Evolutionary conservation across 73 alveolate genomes (phyloP).

Genomic region (Stentor roeselii): DNA sequence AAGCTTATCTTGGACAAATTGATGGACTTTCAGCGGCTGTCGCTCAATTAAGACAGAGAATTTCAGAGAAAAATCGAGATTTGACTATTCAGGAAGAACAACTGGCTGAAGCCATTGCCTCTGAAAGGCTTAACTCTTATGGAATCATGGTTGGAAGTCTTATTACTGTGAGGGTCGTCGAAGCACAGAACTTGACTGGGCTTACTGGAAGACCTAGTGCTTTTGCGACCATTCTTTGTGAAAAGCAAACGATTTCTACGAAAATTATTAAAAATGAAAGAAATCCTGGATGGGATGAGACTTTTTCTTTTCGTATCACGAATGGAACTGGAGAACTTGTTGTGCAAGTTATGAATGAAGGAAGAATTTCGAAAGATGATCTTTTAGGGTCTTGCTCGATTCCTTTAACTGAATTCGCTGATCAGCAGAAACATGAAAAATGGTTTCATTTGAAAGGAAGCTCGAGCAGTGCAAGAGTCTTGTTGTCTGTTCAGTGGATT

Average conservation of each 20-base stretch:
- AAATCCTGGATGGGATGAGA: slow-evolving; percentile 13
- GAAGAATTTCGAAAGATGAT: background rate
- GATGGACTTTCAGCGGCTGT: slow-evolving; percentile 28
- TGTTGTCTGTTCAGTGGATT: background rate
- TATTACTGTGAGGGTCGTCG: slow-evolving; percentile 48
- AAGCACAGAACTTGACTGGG: slow-evolving; percentile 50
- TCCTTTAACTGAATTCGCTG: background rate
- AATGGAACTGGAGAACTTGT: slow-evolving; percentile 11
- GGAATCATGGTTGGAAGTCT: slow-evolving; percentile 42
- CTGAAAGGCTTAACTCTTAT: slow-evolving; percentile 42
- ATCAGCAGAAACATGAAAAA: background rate
- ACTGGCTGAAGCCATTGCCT: slow-evolving; percentile 37
- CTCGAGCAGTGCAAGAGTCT: background rate
- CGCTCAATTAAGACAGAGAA: slow-evolving; percentile 10
- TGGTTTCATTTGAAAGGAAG: background rate
- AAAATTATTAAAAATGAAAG: background rate
- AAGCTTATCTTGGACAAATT: slow-evolving; percentile 25
- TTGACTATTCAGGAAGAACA: slow-evolving; percentile 25
- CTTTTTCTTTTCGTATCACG: background rate
- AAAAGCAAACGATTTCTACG: background rate
- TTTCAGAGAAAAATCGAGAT: slow-evolving; percentile 27
- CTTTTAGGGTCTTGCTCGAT: background rate
- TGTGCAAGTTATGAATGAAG: background rate
- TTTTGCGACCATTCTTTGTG: slow-evolving; percentile 29
- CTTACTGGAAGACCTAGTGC: slow-evolving; percentile 46